These are phyloP conservation scores for Aspergillus baeticus DNA, from an alignment of 495 filamentous ascomycete genomes.

Conservation along the genomic window DNA sequence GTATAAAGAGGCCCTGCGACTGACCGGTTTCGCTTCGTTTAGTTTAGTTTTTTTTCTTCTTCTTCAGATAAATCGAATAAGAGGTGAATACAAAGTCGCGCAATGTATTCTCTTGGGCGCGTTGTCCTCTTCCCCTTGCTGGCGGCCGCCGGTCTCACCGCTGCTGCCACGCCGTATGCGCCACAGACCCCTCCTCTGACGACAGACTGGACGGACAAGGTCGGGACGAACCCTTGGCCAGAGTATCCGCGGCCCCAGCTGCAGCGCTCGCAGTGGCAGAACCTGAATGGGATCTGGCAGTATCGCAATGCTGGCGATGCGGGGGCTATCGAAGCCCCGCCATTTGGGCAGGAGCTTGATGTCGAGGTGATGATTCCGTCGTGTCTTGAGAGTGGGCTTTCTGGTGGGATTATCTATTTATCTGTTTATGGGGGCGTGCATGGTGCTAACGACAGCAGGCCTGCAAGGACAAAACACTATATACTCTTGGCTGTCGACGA, in stretches of 20 bases:
- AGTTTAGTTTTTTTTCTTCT: no score
- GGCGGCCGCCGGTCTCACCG: neutral
- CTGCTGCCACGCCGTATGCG: slow-evolving; percentile 20
- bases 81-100: slow-evolving; percentile 36
- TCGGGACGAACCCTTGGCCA: slow-evolving; percentile 63
- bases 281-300: slow-evolving; percentile 66
- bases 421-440: neutral
- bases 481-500: slow-evolving; percentile 61
- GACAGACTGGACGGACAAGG: slow-evolving; percentile 61
- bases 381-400: slow-evolving; percentile 59
- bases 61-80: neutral
- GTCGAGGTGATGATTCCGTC: slow-evolving; percentile 61
- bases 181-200: slow-evolving; percentile 47
- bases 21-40: no score
- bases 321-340: slow-evolving; percentile 40
- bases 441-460: slow-evolving; percentile 31
- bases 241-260: slow-evolving; percentile 66
- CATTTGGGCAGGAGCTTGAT: slow-evolving; percentile 37
- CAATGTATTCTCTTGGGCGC: neutral
- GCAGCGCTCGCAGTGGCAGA: slow-evolving; percentile 57
- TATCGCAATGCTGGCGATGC: slow-evolving; percentile 47
- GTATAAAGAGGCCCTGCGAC: neutral
- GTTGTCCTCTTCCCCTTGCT: slow-evolving; percentile 6
- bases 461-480: slow-evolving; percentile 46
- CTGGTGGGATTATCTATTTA: slow-evolving; percentile 30